Evolutionary conservation across 345 rosid genomes (phyloP).

Genomic region (thale cress (Arabidopsis thaliana)): TAIR10.1 NC_003075.7:17491001-17491500

Average conservation of each 20-base stretch:
- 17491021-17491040: slow-evolving; percentile 95
- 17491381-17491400: slow-evolving; percentile 27
- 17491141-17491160: slow-evolving; percentile 48
- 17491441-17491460: slow-evolving; percentile 21
- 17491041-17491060: slow-evolving; percentile 77
- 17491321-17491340: slow-evolving; percentile 55
- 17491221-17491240: slow-evolving; percentile 74
- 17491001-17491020: slow-evolving; percentile 98
- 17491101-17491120: slow-evolving; percentile 60
- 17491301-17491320: slow-evolving; percentile 71
- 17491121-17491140: slow-evolving; percentile 54
- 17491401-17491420: slow-evolving; percentile 17
- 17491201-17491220: slow-evolving; percentile 61
- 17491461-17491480: slow-evolving; percentile 2
- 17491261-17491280: slow-evolving; percentile 61
- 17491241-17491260: slow-evolving; percentile 66
- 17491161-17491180: slow-evolving; percentile 73
- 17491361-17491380: slow-evolving; percentile 68
- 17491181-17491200: slow-evolving; percentile 74
- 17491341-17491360: slow-evolving; percentile 55
- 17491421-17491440: not conserved
- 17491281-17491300: slow-evolving; percentile 52
- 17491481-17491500: slow-evolving; percentile 6
- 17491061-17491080: slow-evolving; percentile 67
- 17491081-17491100: slow-evolving; percentile 69